phyloP scores from a whole-genome alignment of 2,329 filamentous ascomycete genomes.

The Fusarium compactum region DNA sequence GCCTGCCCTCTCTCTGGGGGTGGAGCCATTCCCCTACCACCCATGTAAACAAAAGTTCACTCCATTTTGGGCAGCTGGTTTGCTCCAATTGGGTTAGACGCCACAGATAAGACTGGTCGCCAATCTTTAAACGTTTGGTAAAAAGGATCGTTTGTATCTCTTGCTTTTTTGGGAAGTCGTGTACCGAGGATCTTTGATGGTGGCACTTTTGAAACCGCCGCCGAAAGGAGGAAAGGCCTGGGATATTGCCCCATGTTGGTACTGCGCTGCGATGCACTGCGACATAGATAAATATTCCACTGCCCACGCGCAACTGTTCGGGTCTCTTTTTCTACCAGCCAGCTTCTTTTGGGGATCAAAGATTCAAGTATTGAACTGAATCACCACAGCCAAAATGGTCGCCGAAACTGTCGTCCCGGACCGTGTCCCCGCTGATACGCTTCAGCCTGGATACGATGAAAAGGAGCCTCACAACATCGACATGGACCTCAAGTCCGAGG shows the following conservation, averaged over 20 bases:
- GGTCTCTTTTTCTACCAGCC: not conserved
- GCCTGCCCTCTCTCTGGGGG: slow-evolving; percentile 26
- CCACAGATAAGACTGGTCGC: slow-evolving; percentile 18
- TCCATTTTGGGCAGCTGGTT: slow-evolving; percentile 9
- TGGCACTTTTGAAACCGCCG: not conserved
- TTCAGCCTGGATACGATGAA: slow-evolving; percentile 42
- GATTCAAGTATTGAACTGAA: slow-evolving; percentile 9
- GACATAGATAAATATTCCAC: slow-evolving; percentile 33
- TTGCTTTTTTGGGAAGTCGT: slow-evolving; percentile 13
- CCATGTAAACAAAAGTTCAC: slow-evolving; percentile 22
- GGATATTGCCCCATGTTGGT: not conserved
- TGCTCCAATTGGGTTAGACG: slow-evolving; percentile 1
- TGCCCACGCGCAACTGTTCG: not conserved
- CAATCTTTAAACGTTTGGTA: not conserved
- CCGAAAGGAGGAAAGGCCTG: too few relatives aligned
- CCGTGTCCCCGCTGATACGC: slow-evolving; percentile 28
- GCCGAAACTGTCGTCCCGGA: slow-evolving; percentile 36
- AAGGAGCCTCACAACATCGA: slow-evolving; percentile 42
- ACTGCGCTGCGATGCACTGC: not conserved
- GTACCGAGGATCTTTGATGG: slow-evolving; percentile 1
- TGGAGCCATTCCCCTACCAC: slow-evolving; percentile 10
- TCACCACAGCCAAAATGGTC: slow-evolving; percentile 28
- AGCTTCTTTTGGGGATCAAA: not conserved
- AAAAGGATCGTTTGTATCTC: slow-evolving; percentile 25
- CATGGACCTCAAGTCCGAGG: slow-evolving; percentile 46